A percentile compares a stretch with the other conserved stretches of the same genome.
These are phyloP conservation scores for Trypanosoma rangeli DNA, from an alignment of 208 protist species.

Conservation along the genomic window DNA sequence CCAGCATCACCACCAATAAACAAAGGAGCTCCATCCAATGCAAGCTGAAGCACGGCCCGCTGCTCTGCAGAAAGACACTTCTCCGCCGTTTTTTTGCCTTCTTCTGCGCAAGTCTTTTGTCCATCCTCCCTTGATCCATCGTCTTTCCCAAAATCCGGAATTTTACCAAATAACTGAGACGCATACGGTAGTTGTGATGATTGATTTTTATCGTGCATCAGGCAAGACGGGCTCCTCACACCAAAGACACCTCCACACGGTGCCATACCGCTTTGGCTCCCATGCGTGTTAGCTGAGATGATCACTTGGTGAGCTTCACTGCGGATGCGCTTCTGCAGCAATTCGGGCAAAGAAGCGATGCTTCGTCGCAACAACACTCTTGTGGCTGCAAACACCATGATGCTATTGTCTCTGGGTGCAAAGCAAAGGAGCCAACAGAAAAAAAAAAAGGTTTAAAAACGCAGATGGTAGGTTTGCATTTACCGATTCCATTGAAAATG, in stretches of 20 bases:
- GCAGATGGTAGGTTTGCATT: not conserved
- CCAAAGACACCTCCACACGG: not conserved
- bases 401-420: not conserved
- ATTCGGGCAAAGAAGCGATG: not conserved
- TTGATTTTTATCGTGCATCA: not conserved
- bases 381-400: not conserved
- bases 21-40: slow-evolving; percentile 51
- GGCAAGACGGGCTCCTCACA: not conserved
- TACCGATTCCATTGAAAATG: not conserved
- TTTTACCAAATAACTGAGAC: not conserved
- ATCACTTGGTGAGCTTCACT: not conserved
- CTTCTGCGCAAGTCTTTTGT: not conserved
- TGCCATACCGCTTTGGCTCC: not conserved
- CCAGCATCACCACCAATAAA: slow-evolving; percentile 77
- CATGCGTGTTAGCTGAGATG: not conserved
- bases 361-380: not conserved
- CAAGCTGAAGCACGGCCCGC: slow-evolving; percentile 31
- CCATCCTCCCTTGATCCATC: not conserved
- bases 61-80: slow-evolving; percentile 35
- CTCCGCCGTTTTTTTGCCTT: not conserved
- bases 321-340: not conserved
- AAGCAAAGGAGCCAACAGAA: slow-evolving; percentile 9
- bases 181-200: slow-evolving; percentile 2
- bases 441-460: slow-evolving; percentile 2
- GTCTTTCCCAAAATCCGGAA: not conserved